Evolutionary conservation across 768 basidiomycete species (phyloP).

Genomic region (Leccinum variicolor): DNA sequence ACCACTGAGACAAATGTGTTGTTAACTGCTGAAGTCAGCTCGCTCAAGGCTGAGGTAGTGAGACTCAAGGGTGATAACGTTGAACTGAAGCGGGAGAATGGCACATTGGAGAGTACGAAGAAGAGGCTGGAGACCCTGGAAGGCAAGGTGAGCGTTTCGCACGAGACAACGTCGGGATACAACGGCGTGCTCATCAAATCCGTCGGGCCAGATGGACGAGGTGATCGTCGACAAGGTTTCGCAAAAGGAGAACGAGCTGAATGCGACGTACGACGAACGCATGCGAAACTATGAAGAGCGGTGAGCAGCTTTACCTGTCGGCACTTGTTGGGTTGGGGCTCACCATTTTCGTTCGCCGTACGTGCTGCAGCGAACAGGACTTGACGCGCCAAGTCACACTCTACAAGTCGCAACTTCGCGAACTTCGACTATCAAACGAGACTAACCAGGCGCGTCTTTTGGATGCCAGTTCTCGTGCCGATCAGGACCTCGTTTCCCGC

Average conservation of each 20-base stretch:
- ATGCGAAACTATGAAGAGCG: constrained; percentile 95
- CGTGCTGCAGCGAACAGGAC: constrained; percentile 73
- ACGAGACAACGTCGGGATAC: neutral
- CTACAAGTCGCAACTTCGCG: constrained; percentile 83
- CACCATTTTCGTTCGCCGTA: neutral
- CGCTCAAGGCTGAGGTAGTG: constrained; percentile 71
- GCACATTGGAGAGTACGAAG: constrained; percentile 62
- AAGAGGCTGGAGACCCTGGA: constrained; percentile 81
- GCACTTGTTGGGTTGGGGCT: neutral
- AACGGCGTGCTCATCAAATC: neutral
- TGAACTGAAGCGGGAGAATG: constrained; percentile 71
- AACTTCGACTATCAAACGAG: constrained; percentile 88
- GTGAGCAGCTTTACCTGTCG: constrained; percentile 38
- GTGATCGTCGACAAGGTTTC: constrained; percentile 84
- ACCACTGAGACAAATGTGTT: constrained; percentile 45
- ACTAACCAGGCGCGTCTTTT: constrained; percentile 89
- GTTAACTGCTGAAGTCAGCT: constrained; percentile 61
- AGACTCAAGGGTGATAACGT: constrained; percentile 78
- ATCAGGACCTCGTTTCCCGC: constrained; percentile 88
- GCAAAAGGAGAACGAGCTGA: constrained; percentile 94
- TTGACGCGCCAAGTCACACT: constrained; percentile 89
- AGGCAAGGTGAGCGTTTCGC: constrained; percentile 55
- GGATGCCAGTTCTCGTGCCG: constrained; percentile 88
- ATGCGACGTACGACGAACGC: constrained; percentile 95
- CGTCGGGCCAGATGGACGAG: constrained; percentile 81